A percentile compares a stretch with the other conserved stretches of the same genome.
phyloP scores from a whole-genome alignment of 768 basidiomycete species.

The Scleroderma citrinum region DNA sequence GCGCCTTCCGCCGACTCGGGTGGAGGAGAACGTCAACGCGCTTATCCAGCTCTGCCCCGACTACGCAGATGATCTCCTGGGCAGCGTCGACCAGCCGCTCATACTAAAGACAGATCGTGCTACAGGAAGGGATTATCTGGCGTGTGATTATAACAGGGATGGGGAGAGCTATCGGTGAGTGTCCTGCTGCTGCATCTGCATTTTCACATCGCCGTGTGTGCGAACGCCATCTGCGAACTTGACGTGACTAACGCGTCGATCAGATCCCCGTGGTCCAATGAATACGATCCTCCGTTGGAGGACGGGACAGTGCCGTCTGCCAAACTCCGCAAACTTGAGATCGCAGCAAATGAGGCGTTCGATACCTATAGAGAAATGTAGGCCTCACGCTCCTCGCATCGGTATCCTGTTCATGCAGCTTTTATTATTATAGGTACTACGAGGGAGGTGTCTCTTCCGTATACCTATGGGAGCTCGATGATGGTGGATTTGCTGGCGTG shows the following conservation, averaged over 20 bases:
- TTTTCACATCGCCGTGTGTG: background rate
- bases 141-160: conserved; percentile 91
- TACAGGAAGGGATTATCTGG: conserved; percentile 85
- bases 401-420: background rate
- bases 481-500: conserved; percentile 94
- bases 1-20: conserved; percentile 86
- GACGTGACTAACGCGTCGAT: conserved; percentile 10
- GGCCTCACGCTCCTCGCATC: conserved; percentile 16
- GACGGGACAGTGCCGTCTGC: conserved; percentile 84
- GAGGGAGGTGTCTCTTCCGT: conserved; percentile 98
- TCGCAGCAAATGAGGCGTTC: conserved; percentile 92
- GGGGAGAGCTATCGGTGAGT: conserved; percentile 84
- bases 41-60: conserved; percentile 85
- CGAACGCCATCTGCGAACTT: background rate
- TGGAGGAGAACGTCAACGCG: conserved; percentile 80
- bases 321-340: conserved; percentile 86
- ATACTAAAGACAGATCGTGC: conserved; percentile 73
- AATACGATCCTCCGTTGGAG: conserved; percentile 85
- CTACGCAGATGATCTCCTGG: conserved; percentile 89
- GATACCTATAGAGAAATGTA: conserved; percentile 96
- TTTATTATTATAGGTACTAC: conserved; percentile 61
- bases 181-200: background rate
- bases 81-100: conserved; percentile 92
- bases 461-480: conserved; percentile 97
- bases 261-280: conserved; percentile 98